phyloP scores from a whole-genome alignment of 306 rosid genomes.

The Cucumis cinereus region DNA sequence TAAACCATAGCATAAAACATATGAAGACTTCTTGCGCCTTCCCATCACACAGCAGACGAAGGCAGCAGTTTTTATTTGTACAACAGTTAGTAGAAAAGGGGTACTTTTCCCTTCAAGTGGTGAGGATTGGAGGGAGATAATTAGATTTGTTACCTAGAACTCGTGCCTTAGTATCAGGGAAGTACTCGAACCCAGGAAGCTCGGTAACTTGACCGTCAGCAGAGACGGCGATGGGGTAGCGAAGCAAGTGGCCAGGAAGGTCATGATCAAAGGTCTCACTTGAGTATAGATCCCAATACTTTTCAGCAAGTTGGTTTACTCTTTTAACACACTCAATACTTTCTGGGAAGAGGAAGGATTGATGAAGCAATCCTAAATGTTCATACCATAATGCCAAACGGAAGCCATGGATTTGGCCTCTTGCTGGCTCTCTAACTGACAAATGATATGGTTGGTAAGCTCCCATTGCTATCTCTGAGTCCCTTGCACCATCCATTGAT shows the following conservation, averaged over 20 bases:
- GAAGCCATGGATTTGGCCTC: slow-evolving; percentile 43
- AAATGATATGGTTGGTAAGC: slow-evolving; percentile 35
- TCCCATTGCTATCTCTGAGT: slow-evolving; percentile 46
- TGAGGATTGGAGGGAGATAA: slow-evolving; percentile 36
- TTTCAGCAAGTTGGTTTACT: slow-evolving; percentile 37
- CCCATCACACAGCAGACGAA: background rate
- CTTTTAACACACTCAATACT: slow-evolving; percentile 20
- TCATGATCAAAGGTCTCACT: slow-evolving; percentile 24
- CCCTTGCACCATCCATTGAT: slow-evolving; percentile 41
- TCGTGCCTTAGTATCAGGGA: slow-evolving; percentile 41
- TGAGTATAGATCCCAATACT: slow-evolving; percentile 38
- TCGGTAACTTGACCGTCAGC: slow-evolving; percentile 17
- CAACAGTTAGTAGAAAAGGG: background rate
- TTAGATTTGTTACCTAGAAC: slow-evolving; percentile 30
- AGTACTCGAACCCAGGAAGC: slow-evolving; percentile 26
- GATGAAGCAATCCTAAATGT: slow-evolving; percentile 38
- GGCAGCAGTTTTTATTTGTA: background rate
- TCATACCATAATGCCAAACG: slow-evolving; percentile 37
- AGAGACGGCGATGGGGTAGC: slow-evolving; percentile 27
- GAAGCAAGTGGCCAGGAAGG: slow-evolving; percentile 36
- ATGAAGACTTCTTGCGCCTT: background rate
- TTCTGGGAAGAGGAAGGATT: slow-evolving; percentile 29
- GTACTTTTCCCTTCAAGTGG: slow-evolving; percentile 11
- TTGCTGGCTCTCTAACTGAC: slow-evolving; percentile 26
- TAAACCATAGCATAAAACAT: background rate